phyloP scores from a whole-genome alignment of 1,284 basidiomycete species.

The Trichosporon inkin region DNA sequence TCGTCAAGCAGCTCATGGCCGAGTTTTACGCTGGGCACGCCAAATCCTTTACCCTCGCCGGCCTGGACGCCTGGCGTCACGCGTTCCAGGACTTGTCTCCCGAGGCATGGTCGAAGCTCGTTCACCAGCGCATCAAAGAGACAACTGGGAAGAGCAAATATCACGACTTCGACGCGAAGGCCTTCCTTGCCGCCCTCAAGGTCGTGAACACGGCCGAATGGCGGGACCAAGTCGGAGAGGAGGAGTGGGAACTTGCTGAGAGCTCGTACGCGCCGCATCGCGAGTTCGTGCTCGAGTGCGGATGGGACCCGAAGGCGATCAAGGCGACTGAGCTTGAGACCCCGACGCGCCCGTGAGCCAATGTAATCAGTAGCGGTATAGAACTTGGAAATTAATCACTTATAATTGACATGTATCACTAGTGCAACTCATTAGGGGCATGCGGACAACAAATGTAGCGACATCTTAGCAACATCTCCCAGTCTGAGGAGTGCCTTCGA shows the following conservation, averaged over 20 bases:
- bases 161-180: neutral
- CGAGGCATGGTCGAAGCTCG: neutral
- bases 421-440: too few relatives aligned
- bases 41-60: neutral
- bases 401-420: too few relatives aligned
- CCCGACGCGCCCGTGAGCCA: too few relatives aligned
- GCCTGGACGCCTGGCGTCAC: neutral
- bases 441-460: too few relatives aligned
- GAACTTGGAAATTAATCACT: too few relatives aligned
- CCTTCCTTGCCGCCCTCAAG: neutral
- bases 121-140: neutral
- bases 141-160: neutral
- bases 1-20: neutral
- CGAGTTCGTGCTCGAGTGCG: neutral
- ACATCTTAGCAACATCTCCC: too few relatives aligned
- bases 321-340: neutral
- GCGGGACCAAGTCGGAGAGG: neutral
- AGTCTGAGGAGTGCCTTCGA: too few relatives aligned
- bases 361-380: too few relatives aligned
- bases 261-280: neutral
- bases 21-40: neutral
- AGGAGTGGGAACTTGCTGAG: neutral
- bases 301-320: neutral
- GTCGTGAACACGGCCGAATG: neutral
- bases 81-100: neutral